phyloP scores from a whole-genome alignment of 2,329 filamentous ascomycete genomes.

The Verticillium nonalfalfae region DNA sequence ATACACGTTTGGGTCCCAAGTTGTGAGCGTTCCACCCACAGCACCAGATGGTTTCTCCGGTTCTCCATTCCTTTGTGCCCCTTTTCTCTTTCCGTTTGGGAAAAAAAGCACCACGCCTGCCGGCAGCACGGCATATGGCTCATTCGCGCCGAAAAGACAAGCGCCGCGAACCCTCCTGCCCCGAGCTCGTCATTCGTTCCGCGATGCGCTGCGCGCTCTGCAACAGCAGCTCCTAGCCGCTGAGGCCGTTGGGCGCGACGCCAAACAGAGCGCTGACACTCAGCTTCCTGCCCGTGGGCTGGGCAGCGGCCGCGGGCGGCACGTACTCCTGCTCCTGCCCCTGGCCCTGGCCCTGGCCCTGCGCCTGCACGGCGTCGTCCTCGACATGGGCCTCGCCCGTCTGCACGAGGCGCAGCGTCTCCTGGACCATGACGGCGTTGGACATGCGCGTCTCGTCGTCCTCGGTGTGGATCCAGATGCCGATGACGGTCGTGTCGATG shows the following conservation, averaged over 20 bases:
- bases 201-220: background rate
- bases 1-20: background rate
- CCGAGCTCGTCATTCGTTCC: background rate
- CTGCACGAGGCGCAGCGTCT: constrained; percentile 29
- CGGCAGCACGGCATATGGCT: no score
- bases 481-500: constrained; percentile 31
- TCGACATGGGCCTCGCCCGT: constrained; percentile 8
- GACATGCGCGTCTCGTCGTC: constrained; percentile 34
- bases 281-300: constrained; percentile 19
- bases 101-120: background rate
- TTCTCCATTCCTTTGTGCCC: no score
- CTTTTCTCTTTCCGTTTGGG: background rate
- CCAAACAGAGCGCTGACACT: constrained; percentile 40
- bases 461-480: constrained; percentile 50
- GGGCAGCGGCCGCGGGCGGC: background rate
- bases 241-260: constrained; percentile 16
- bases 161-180: background rate
- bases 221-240: constrained; percentile 8
- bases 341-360: background rate
- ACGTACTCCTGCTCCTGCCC: background rate
- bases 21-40: no score
- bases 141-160: background rate
- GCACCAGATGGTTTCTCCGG: no score
- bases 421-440: constrained; percentile 33
- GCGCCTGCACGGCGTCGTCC: background rate